Evolutionary conservation across 2,329 filamentous ascomycete species (phyloP).

Genomic region (Annulohypoxylon truncatum): DNA sequence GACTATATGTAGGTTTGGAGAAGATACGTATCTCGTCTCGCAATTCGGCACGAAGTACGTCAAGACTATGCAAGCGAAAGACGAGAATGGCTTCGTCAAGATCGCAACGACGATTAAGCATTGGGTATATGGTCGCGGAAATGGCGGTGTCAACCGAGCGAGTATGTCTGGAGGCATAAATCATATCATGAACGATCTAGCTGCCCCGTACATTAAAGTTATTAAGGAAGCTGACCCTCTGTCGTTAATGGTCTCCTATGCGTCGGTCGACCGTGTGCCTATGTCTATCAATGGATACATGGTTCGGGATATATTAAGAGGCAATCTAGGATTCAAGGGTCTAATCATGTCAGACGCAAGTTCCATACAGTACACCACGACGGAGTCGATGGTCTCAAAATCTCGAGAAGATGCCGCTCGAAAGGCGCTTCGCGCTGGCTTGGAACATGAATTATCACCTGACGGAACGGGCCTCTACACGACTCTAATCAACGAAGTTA

Average conservation of each 20-base stretch:
- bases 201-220: slow-evolving; percentile 48
- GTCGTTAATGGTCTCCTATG: slow-evolving; percentile 51
- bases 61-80: slow-evolving; percentile 52
- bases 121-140: slow-evolving; percentile 50
- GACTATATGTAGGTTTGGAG: slow-evolving; percentile 46
- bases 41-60: slow-evolving; percentile 51
- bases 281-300: slow-evolving; percentile 51
- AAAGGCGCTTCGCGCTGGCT: slow-evolving; percentile 45
- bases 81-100: slow-evolving; percentile 49
- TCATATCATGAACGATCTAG: slow-evolving; percentile 51
- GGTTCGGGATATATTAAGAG: slow-evolving; percentile 44
- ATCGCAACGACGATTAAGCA: slow-evolving; percentile 54
- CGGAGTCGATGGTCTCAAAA: slow-evolving; percentile 46
- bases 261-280: slow-evolving; percentile 49
- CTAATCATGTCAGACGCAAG: slow-evolving; percentile 52
- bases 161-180: slow-evolving; percentile 51
- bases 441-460: slow-evolving; percentile 48
- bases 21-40: slow-evolving; percentile 49
- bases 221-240: slow-evolving; percentile 45
- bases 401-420: slow-evolving; percentile 46
- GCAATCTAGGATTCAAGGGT: slow-evolving; percentile 49
- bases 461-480: slow-evolving; percentile 41
- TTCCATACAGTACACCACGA: slow-evolving; percentile 46
- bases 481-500: slow-evolving; percentile 37
- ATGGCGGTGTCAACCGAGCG: slow-evolving; percentile 51